phyloP scores from a whole-genome alignment of 495 filamentous ascomycete genomes.

The Xylaria intraflava region DNA sequence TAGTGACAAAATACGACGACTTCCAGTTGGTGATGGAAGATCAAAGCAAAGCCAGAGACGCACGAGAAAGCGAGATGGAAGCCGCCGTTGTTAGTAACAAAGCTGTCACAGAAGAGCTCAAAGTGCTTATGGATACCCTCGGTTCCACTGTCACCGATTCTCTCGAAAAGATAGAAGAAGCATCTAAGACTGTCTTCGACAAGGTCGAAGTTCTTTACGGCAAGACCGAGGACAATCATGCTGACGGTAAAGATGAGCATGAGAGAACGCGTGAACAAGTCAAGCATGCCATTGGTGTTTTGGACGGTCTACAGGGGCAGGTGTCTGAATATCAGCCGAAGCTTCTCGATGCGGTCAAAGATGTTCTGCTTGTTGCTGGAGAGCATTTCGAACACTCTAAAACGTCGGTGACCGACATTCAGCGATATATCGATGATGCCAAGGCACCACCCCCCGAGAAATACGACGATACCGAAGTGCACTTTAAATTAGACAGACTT shows the following conservation, averaged over 20 bases:
- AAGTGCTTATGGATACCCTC: slow-evolving; percentile 73
- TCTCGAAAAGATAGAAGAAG: slow-evolving; percentile 73
- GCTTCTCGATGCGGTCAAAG: slow-evolving; percentile 71
- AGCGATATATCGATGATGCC: slow-evolving; percentile 50
- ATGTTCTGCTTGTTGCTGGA: slow-evolving; percentile 71
- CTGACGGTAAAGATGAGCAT: slow-evolving; percentile 66
- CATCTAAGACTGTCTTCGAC: slow-evolving; percentile 75
- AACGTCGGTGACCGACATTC: slow-evolving; percentile 35
- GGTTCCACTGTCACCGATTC: slow-evolving; percentile 75
- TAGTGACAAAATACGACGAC: slow-evolving; percentile 78
- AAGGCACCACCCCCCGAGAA: slow-evolving; percentile 40
- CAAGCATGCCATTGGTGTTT: slow-evolving; percentile 58
- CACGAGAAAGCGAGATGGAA: slow-evolving; percentile 58
- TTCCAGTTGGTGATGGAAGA: slow-evolving; percentile 62
- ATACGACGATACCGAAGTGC: slow-evolving; percentile 42
- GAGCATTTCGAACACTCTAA: slow-evolving; percentile 74
- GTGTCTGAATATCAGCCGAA: slow-evolving; percentile 77
- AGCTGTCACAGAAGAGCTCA: slow-evolving; percentile 76
- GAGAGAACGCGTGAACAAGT: slow-evolving; percentile 70
- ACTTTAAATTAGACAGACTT: slow-evolving; percentile 81
- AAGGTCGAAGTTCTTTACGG: slow-evolving; percentile 67
- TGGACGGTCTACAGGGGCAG: slow-evolving; percentile 69
- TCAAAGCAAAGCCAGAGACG: slow-evolving; percentile 60
- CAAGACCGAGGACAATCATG: slow-evolving; percentile 71
- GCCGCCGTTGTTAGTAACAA: slow-evolving; percentile 66